Evolutionary conservation across 1,284 basidiomycete species (phyloP), one percentile per base, ranked within the genome.

Genomic region (Trichosporon sp.): DNA sequence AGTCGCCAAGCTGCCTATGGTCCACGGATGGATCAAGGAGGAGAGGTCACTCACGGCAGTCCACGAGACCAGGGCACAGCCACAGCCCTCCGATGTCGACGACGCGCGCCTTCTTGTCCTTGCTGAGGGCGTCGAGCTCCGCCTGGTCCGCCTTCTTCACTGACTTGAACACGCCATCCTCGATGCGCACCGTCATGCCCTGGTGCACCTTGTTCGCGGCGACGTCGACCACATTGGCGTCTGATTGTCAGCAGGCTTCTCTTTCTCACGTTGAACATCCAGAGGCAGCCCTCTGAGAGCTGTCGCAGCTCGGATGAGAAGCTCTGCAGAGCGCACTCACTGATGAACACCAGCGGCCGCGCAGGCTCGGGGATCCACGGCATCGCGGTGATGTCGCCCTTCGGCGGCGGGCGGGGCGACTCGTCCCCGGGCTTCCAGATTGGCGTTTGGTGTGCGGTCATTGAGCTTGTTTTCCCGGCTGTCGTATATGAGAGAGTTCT

Each of bases 141-240:
- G 27, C 27, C 56, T 23, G 53, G 9, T 47, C 27, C 21, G 8
- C 35, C n/a, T 15, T 25, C 27, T 51, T 15, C 8, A 68, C 66
- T 1, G 8, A 25, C 13, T 53, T 65, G 38, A 75, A 65, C 23
- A 25, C n/a, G 1, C 74, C 72, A 9, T 75, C n/a, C 58, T 69
- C 69, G 23, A 75, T 72, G 18, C 70, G 53, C 2, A 73, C 70
- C 2, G 69, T 69, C 51, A 44, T 62, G 0, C n/a, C 58, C 2
- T 53, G 6, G 34, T 67, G 64, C 4, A 72, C 25, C 13, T 62
- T 69, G 66, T 72, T 73, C 3, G 23, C 53, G 2, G 65, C 70
- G 2, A 73, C 74, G 35, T 75, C 74, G 18, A 75, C 74, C 1
- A 75, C 62, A 27, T 63, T 71, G 8, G 70, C 74, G 32, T 73